These are phyloP conservation scores for Tolypocladium amazonense DNA, from an alignment of 2,329 filamentous ascomycete genomes.

Conservation along the genomic window DNA sequence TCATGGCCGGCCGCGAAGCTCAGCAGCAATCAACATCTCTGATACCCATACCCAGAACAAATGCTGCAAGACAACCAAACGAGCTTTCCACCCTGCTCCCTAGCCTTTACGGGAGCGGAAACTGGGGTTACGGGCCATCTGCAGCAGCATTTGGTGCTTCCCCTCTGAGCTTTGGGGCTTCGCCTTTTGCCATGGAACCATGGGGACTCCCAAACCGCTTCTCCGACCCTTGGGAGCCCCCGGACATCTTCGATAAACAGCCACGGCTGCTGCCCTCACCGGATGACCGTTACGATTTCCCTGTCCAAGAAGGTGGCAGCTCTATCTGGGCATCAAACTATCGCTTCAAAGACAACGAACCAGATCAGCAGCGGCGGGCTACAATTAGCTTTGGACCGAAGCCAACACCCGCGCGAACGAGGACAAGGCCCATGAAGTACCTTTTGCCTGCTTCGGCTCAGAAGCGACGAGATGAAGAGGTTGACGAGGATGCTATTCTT, in stretches of 20 bases:
- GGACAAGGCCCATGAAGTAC: constrained; percentile 1
- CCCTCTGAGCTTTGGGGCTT: constrained; percentile 8
- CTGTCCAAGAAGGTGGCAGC: constrained; percentile 15
- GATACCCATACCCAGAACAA: constrained; percentile 1
- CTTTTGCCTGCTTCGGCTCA: not conserved
- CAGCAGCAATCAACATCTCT: constrained; percentile 2
- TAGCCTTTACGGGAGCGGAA: constrained; percentile 2
- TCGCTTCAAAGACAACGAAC: constrained; percentile 9
- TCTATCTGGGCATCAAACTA: constrained; percentile 22
- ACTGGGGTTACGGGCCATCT: constrained; percentile 4
- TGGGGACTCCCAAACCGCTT: constrained; percentile 5
- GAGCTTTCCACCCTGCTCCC: constrained; percentile 3
- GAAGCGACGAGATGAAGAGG: constrained; percentile 7
- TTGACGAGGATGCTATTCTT: constrained; percentile 13
- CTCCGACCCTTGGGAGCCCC: constrained; percentile 2
- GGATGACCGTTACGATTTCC: constrained; percentile 20
- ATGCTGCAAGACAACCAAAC: not conserved
- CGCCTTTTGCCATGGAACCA: constrained; percentile 5
- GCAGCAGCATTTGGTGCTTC: constrained; percentile 8
- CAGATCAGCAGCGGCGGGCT: not conserved
- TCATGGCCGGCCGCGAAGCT: constrained; percentile 4
- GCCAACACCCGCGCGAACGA: constrained; percentile 2
- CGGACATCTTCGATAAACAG: not conserved
- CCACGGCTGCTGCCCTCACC: constrained; percentile 5
- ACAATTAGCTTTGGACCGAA: not conserved